These are phyloP conservation scores for Saccharomycopsis sp. DNA, from an alignment of 805 yeast genomes.

Conservation along the genomic window DNA sequence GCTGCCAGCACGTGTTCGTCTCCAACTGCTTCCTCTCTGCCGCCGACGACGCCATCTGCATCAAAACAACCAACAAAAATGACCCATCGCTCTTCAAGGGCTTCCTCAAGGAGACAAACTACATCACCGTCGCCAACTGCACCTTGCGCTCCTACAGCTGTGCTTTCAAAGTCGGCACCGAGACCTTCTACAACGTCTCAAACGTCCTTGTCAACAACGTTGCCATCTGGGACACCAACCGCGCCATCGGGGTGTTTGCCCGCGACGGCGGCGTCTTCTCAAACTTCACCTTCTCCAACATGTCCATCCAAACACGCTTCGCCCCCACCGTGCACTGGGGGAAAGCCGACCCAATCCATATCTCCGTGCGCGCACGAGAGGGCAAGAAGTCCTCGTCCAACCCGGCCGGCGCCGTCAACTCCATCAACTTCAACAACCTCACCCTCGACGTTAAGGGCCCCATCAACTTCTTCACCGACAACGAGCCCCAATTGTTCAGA, in stretches of 20 bases:
- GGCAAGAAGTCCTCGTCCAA: not conserved
- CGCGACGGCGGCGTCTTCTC: conserved; percentile 13
- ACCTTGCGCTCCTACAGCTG: conserved; percentile 12
- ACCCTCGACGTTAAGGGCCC: conserved; percentile 1
- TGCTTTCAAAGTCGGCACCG: conserved; percentile 17
- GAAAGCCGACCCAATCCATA: conserved; percentile 13
- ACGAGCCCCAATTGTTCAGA: not conserved
- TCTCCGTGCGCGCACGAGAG: conserved; percentile 7
- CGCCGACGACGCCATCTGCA: conserved; percentile 17
- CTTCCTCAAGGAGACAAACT: conserved; percentile 3
- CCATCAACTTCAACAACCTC: conserved; percentile 4
- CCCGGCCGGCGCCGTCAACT: conserved; percentile 2
- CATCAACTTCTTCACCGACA: conserved; percentile 2
- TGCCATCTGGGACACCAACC: conserved; percentile 9
- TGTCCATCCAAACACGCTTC: conserved; percentile 9
- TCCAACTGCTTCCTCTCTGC: conserved; percentile 13
- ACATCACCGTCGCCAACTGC: conserved; percentile 7
- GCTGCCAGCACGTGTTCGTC: conserved; percentile 13
- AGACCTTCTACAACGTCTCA: conserved; percentile 12
- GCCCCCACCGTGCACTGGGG: conserved; percentile 18
- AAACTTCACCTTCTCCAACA: conserved; percentile 4
- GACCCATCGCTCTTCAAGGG: not conserved
- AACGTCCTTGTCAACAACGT: conserved; percentile 6
- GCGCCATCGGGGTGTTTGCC: conserved; percentile 15
- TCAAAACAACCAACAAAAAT: conserved; percentile 10